These are phyloP conservation scores for Coemansia erecta DNA, from an alignment of 192 early-diverging fungal genomes.

Conservation along the genomic window DNA sequence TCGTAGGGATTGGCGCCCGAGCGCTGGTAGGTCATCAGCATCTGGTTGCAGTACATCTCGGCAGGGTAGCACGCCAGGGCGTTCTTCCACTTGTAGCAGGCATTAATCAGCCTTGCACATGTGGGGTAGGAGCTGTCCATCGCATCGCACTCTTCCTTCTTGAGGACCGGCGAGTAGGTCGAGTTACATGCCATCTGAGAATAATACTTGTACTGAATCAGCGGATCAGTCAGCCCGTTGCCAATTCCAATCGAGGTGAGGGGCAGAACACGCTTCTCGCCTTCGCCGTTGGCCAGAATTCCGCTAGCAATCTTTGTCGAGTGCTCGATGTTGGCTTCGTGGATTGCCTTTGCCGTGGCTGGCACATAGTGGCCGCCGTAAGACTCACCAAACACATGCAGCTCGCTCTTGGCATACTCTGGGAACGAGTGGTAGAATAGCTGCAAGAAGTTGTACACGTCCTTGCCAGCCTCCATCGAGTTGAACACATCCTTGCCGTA, in stretches of 20 bases:
- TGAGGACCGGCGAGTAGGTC: conserved; percentile 74
- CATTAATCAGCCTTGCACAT: conserved; percentile 71
- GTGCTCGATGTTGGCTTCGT: conserved; percentile 68
- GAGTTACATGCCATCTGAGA: conserved; percentile 71
- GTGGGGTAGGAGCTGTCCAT: conserved; percentile 74
- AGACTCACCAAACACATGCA: conserved; percentile 88
- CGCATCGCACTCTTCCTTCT: conserved; percentile 66
- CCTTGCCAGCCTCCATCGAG: conserved; percentile 74
- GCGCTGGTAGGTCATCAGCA: conserved; percentile 76
- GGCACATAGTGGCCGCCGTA: conserved; percentile 95
- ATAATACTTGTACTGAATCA: conserved; percentile 88
- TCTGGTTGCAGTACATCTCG: conserved; percentile 80
- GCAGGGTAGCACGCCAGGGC: conserved; percentile 81
- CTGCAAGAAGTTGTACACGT: conserved; percentile 91
- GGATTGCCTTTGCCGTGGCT: conserved; percentile 79
- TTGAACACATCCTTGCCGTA: conserved; percentile 73
- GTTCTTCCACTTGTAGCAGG: conserved; percentile 82
- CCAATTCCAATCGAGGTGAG: conserved; percentile 81
- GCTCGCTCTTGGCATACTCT: conserved; percentile 73
- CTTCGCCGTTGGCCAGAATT: conserved; percentile 25
- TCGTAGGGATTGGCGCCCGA: conserved; percentile 92
- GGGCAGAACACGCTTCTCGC: conserved; percentile 60
- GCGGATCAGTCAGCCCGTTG: conserved; percentile 88
- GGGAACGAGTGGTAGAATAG: conserved; percentile 85
- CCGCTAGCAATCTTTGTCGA: conserved; percentile 18